Conservation (phyloP, 176 grass and related monocot species). For the Thalia dealbata region DNA sequence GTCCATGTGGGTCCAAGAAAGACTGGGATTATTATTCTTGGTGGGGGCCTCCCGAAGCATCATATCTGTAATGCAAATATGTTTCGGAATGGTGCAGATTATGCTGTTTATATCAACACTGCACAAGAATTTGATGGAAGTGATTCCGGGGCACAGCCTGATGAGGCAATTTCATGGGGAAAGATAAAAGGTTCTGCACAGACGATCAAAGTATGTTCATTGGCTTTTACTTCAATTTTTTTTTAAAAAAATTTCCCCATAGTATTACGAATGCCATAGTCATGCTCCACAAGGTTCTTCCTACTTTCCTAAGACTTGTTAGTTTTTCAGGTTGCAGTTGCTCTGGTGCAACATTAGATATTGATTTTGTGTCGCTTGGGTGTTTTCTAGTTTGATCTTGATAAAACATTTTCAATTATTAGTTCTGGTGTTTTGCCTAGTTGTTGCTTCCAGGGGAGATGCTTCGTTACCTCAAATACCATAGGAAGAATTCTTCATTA, state of each 20-base stretch:
- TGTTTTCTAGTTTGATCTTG: not conserved
- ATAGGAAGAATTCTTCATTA: too few species aligned
- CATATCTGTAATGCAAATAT: slow-evolving; percentile 99
- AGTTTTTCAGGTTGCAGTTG: too few species aligned
- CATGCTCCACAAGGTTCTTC: too few species aligned
- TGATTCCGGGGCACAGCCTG: slow-evolving; percentile 83
- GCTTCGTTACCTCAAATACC: too few species aligned
- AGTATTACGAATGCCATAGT: not conserved
- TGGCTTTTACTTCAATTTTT: not conserved
- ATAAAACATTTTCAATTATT: not conserved
- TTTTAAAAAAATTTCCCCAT: not conserved
- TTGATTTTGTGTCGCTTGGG: not conserved
- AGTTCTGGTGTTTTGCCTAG: too few species aligned
- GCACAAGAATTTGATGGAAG: slow-evolving; percentile 97
- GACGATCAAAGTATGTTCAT: slow-evolving; percentile 51
- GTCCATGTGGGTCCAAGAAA: slow-evolving; percentile 63
- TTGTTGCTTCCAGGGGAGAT: too few species aligned
- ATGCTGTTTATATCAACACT: slow-evolving; percentile 93
- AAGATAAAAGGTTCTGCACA: slow-evolving; percentile 96
- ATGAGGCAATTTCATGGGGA: slow-evolving; percentile 96
- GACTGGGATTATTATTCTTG: slow-evolving; percentile 82
- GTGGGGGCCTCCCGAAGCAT: slow-evolving; percentile 86
- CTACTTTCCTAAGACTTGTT: too few species aligned
- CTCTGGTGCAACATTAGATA: not conserved
- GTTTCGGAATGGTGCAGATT: slow-evolving; percentile 88